These are phyloP conservation scores for Fusarium verrucosum DNA, from an alignment of 2,329 filamentous ascomycete genomes.

Conservation along the genomic window DNA sequence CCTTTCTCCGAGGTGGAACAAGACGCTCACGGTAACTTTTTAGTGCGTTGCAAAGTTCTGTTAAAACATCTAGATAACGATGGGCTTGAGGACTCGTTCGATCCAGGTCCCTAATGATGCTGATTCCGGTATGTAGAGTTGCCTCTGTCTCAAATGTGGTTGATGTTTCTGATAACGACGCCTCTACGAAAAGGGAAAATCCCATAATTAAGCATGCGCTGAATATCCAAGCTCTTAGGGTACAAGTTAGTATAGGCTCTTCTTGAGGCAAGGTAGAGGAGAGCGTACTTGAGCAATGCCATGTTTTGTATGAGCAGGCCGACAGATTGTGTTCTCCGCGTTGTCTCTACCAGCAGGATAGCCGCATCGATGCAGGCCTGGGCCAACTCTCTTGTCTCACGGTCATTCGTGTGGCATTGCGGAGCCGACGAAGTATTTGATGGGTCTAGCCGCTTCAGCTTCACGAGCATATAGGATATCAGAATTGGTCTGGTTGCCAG, in stretches of 20 bases:
- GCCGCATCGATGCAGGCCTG: neutral
- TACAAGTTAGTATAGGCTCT: accelerated
- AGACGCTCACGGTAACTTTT: neutral
- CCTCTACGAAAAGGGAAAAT: neutral
- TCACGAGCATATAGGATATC: neutral
- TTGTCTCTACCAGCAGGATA: neutral
- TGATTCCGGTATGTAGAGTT: neutral
- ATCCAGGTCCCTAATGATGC: neutral
- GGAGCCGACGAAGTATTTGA: neutral
- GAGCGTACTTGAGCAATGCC: neutral
- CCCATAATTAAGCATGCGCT: neutral
- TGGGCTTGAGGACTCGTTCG: neutral
- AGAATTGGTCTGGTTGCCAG: neutral
- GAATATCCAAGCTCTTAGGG: neutral
- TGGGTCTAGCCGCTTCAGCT: neutral
- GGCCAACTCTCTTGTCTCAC: neutral
- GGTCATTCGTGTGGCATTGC: neutral
- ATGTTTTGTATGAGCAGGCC: neutral
- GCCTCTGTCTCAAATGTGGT: neutral
- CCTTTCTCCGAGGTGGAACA: neutral
- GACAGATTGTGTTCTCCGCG: neutral
- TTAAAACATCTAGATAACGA: neutral
- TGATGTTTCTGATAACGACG: neutral
- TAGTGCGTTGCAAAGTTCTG: neutral
- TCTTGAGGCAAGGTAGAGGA: accelerated